Evolutionary conservation across 2,329 filamentous ascomycete genomes (phyloP).

Genomic region (Aspergillus pseudoviridinutans): DNA sequence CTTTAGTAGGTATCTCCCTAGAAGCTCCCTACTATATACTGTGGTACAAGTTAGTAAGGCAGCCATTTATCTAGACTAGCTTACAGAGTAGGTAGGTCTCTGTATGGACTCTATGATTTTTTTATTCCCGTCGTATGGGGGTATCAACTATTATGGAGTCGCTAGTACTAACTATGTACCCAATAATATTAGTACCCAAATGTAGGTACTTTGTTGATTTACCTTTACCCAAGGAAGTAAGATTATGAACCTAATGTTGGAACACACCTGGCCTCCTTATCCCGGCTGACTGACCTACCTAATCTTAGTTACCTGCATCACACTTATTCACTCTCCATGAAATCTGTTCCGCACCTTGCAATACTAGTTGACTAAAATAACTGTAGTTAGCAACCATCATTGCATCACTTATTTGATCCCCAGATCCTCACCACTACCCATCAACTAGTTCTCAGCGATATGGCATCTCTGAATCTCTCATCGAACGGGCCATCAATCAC

Average conservation of each 20-base stretch:
- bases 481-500: conserved; percentile 74
- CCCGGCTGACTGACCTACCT: background rate
- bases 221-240: background rate
- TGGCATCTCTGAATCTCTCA: conserved; percentile 78
- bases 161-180: too few species aligned
- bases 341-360: background rate
- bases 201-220: background rate
- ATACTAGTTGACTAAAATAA: background rate
- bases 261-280: background rate
- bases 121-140: too few species aligned
- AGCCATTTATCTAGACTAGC: too few species aligned
- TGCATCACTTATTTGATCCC: background rate
- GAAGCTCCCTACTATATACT: too few species aligned
- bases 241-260: background rate
- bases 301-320: background rate
- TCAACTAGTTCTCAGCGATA: conserved; percentile 31
- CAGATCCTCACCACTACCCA: background rate
- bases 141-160: background rate
- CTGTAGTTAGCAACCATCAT: background rate
- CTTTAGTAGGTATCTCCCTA: too few species aligned
- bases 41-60: too few species aligned
- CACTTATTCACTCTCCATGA: background rate
- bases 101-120: too few species aligned
- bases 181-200: background rate
- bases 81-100: too few species aligned